Conservation (phyloP, 805 yeast genomes). For the Teunomyces funiuensis region DNA sequence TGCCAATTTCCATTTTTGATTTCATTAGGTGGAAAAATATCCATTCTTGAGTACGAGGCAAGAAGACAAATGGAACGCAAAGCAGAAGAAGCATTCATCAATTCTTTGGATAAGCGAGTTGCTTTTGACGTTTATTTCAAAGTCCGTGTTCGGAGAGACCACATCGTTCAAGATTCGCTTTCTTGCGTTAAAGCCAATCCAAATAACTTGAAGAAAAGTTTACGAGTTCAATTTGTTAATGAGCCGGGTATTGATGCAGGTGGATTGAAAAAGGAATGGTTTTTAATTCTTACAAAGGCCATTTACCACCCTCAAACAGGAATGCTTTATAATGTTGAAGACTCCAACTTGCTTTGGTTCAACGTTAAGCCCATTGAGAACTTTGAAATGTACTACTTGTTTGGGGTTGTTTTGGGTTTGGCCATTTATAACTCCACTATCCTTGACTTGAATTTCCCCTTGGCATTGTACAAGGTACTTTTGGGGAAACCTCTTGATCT, state of each 20-base stretch:
- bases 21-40: constrained; percentile 78
- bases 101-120: constrained; percentile 61
- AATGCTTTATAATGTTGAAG: constrained; percentile 64
- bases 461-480: constrained; percentile 72
- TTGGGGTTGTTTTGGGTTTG: constrained; percentile 85
- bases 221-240: constrained; percentile 75
- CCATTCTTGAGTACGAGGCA: constrained; percentile 80
- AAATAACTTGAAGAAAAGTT: constrained; percentile 66
- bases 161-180: constrained; percentile 74
- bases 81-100: constrained; percentile 86
- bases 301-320: constrained; percentile 69
- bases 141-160: constrained; percentile 64
- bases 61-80: constrained; percentile 76
- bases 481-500: constrained; percentile 54
- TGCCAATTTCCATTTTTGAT: constrained; percentile 84
- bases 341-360: constrained; percentile 79
- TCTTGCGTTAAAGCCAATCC: constrained; percentile 55
- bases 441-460: constrained; percentile 75
- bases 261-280: constrained; percentile 94
- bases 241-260: constrained; percentile 98
- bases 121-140: constrained; percentile 68
- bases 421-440: constrained; percentile 91
- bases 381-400: constrained; percentile 62
- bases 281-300: constrained; percentile 66
- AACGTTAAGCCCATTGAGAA: constrained; percentile 44